A percentile compares a stretch with the other conserved stretches of the same genome.
Conservation (phyloP, 352 stramenopile species). For the Globisporangium nagaii region DNA sequence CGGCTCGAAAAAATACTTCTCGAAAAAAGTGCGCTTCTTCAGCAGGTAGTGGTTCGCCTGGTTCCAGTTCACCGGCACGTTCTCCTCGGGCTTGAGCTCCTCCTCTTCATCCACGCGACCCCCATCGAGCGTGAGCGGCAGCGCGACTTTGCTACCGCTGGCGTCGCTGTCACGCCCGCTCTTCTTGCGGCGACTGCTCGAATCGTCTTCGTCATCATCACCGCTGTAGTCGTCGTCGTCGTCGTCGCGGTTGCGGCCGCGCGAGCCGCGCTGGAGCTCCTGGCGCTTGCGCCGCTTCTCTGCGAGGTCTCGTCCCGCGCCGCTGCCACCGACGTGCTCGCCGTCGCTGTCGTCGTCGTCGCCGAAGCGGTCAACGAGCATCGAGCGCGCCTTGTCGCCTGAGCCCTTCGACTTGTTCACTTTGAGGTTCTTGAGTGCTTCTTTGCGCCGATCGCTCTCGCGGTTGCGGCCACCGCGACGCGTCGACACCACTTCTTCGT, state of each 20-base stretch:
- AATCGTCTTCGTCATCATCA: slow-evolving; percentile 16
- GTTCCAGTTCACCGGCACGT: slow-evolving; percentile 66
- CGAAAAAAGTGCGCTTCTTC: slow-evolving; percentile 67
- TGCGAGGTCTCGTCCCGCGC: slow-evolving; percentile 44
- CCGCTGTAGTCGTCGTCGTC: slow-evolving; percentile 40
- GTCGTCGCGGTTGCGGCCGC: slow-evolving; percentile 21
- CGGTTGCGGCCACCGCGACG: slow-evolving; percentile 48
- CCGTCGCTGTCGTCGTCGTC: slow-evolving; percentile 50
- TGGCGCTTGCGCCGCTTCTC: slow-evolving; percentile 73
- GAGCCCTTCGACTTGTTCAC: slow-evolving; percentile 59
- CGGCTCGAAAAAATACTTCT: slow-evolving; percentile 85
- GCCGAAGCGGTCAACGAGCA: slow-evolving; percentile 71
- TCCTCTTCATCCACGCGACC: slow-evolving; percentile 37
- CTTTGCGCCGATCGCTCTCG: slow-evolving; percentile 73
- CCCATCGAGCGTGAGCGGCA: slow-evolving; percentile 29
- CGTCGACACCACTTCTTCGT: slow-evolving; percentile 36
- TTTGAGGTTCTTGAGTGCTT: slow-evolving; percentile 74
- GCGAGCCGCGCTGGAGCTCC: slow-evolving; percentile 52
- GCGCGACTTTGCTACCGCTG: slow-evolving; percentile 14
- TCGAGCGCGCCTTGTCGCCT: slow-evolving; percentile 62
- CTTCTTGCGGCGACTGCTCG: slow-evolving; percentile 1
- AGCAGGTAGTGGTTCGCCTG: slow-evolving; percentile 79
- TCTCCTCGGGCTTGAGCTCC: slow-evolving; percentile 47
- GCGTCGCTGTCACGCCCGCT: not conserved
- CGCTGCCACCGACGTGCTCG: slow-evolving; percentile 17